Percentiles rank a stretch among this genome's conserved stretches.
These are phyloP conservation scores for Trichoderma citrinoviride DNA, from an alignment of 2,329 filamentous ascomycete species.

Conservation along the genomic window DNA sequence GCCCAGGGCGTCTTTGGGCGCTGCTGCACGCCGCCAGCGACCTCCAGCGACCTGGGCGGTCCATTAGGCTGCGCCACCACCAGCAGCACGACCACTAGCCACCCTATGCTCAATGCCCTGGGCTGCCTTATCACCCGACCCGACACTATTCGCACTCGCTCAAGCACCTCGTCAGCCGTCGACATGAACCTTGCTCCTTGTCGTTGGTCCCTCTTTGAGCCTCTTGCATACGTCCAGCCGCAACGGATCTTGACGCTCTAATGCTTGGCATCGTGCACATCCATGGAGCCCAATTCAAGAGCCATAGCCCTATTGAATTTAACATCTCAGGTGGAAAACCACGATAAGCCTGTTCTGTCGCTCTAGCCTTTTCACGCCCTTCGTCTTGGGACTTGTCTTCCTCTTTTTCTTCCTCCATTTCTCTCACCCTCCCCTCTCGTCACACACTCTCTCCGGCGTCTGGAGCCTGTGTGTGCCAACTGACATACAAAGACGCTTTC, in stretches of 20 bases:
- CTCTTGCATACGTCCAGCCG: slow-evolving; percentile 17
- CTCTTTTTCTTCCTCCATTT: neutral
- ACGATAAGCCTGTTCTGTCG: slow-evolving; percentile 9
- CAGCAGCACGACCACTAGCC: neutral
- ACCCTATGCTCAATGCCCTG: neutral
- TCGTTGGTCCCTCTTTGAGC: slow-evolving; percentile 6
- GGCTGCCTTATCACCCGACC: neutral
- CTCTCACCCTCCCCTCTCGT: neutral
- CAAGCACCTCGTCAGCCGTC: too few species aligned
- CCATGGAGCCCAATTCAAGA: slow-evolving; percentile 7
- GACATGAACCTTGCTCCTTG: neutral
- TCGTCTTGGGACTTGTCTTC: slow-evolving; percentile 1
- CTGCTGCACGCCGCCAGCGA: neutral
- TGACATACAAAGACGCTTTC: neutral
- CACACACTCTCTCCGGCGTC: neutral
- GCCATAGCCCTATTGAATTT: slow-evolving; percentile 4
- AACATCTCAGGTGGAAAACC: neutral
- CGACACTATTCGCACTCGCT: too few species aligned
- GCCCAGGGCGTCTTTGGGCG: too few species aligned
- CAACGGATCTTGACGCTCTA: slow-evolving; percentile 10
- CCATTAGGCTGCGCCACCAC: slow-evolving; percentile 15
- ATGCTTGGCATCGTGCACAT: slow-evolving; percentile 15
- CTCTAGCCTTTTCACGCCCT: slow-evolving; percentile 6
- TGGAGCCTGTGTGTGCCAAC: neutral
- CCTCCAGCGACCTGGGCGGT: neutral